phyloP scores from a whole-genome alignment of 345 rosid species.

The Dovyalis caffra region DNA sequence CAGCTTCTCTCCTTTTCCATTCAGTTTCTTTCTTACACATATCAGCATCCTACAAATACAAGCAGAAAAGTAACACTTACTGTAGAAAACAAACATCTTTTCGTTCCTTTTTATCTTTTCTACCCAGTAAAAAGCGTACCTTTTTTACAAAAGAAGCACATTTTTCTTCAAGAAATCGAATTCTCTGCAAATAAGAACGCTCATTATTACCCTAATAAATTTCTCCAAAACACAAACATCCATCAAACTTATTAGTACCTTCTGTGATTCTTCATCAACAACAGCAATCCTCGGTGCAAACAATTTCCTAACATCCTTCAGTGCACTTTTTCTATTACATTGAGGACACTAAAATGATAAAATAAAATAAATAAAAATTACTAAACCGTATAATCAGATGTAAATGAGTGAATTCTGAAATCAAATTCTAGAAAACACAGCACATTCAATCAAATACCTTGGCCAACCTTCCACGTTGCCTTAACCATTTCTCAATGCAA shows the following conservation, averaged over 20 bases:
- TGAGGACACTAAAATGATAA: constrained; percentile 67
- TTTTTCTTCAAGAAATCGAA: constrained; percentile 56
- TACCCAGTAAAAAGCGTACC: constrained; percentile 37
- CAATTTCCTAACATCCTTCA: constrained; percentile 67
- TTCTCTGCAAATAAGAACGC: constrained; percentile 44
- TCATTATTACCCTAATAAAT: background rate
- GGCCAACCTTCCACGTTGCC: constrained; percentile 44
- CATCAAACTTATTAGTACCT: constrained; percentile 34
- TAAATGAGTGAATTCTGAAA: background rate
- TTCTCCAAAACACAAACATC: background rate
- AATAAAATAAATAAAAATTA: background rate
- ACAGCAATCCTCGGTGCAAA: constrained; percentile 70
- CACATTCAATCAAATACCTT: constrained; percentile 45
- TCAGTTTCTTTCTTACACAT: constrained; percentile 49
- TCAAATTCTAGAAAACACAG: background rate
- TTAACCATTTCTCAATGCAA: constrained; percentile 75
- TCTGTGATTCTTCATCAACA: constrained; percentile 71
- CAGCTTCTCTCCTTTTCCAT: constrained; percentile 52
- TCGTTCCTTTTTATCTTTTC: background rate
- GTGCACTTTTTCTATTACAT: constrained; percentile 57
- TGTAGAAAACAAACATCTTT: background rate
- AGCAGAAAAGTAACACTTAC: background rate
- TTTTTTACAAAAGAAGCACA: constrained; percentile 57
- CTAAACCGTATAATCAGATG: background rate
- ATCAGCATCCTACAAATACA: constrained; percentile 35